A percentile compares a stretch with the other conserved stretches of the same genome.
Evolutionary conservation across 495 filamentous ascomycete species (phyloP).

Genomic region (Cenococcum geophilum): DNA sequence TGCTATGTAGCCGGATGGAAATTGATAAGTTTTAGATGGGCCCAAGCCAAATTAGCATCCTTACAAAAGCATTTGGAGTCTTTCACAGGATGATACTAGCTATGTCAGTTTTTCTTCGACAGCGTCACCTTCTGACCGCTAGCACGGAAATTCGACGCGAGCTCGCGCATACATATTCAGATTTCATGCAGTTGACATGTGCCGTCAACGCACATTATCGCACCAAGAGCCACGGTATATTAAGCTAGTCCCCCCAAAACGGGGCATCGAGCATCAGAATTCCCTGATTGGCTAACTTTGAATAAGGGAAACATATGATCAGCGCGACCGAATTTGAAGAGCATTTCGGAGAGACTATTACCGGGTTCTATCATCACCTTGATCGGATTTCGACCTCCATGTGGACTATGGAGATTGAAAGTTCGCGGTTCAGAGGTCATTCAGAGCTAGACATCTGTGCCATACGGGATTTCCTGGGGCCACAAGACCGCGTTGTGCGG

Average conservation of each 20-base stretch:
- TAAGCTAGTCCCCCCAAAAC: not conserved
- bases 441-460: slow-evolving; percentile 7
- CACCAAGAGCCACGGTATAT: slow-evolving; percentile 10
- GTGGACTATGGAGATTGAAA: slow-evolving; percentile 17
- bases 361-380: slow-evolving; percentile 19
- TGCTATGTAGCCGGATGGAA: not conserved
- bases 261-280: too few relatives aligned
- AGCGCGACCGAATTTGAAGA: slow-evolving; percentile 11
- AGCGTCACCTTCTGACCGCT: slow-evolving; percentile 14
- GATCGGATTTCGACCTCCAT: slow-evolving; percentile 18
- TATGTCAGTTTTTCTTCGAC: slow-evolving; percentile 22
- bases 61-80: slow-evolving; percentile 50
- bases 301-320: slow-evolving; percentile 3
- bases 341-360: slow-evolving; percentile 5
- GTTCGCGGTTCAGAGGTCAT: slow-evolving; percentile 12
- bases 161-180: slow-evolving; percentile 18
- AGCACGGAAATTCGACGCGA: slow-evolving; percentile 18
- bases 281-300: not conserved
- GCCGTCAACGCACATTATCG: slow-evolving; percentile 12
- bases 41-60: slow-evolving; percentile 47
- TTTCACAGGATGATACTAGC: slow-evolving; percentile 26
- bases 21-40: slow-evolving; percentile 44
- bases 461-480: slow-evolving; percentile 32
- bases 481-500: slow-evolving; percentile 45
- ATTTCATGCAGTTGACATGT: slow-evolving; percentile 18